Evolutionary conservation across 2,329 filamentous ascomycete species (phyloP), one percentile per base, ranked within the genome.

Genomic region (Colletotrichum kahawae): DNA sequence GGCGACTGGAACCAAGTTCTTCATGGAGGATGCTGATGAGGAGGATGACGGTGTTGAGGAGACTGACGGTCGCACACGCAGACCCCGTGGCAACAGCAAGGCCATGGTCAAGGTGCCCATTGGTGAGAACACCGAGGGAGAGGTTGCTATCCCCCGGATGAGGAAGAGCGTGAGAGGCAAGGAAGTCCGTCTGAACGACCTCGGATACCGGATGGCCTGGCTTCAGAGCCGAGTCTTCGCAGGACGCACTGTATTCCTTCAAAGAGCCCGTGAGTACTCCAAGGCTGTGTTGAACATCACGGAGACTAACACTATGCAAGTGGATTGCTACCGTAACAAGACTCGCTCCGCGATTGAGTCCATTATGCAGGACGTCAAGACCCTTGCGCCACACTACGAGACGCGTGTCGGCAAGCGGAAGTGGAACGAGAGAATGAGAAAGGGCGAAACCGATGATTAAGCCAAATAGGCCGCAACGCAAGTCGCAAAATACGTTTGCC

Each of bases 141-240:
- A 95, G 81, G 88, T 97, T 48, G 90, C 92, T 2, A 93, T 97
- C 54, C 95, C 96, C 31, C 90, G 92, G 74, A 92, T 95, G 83
- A 92, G 92, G 65, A 92, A 91, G 81, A 87, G 88, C 59, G 91
- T 92, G 78, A 92, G 95, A 65, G 91, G 89, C 65, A 97, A 95
- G 86, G 96, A 98, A 82, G 92, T 97, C n/a, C 92, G 95, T 64
- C 87, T 98, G 76, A 98, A 98, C 82, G 96, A 98, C 81, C 87
- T 98, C 60, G 96, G 95, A 4, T 98, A 97, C 83, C 92, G 96
- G 62, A 97, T 99, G 94, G 96, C 95, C 64, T 99, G 97, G 96
- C 93, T 96, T 70, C 96, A 98, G 86, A 97, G 95, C 83, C 90
- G 96, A 80, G 95, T 96, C 13, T 98, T 98, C 87, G 93, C 95